Conservation (phyloP, 2,329 filamentous ascomycete species). For the Leptographium lundbergii region DNA sequence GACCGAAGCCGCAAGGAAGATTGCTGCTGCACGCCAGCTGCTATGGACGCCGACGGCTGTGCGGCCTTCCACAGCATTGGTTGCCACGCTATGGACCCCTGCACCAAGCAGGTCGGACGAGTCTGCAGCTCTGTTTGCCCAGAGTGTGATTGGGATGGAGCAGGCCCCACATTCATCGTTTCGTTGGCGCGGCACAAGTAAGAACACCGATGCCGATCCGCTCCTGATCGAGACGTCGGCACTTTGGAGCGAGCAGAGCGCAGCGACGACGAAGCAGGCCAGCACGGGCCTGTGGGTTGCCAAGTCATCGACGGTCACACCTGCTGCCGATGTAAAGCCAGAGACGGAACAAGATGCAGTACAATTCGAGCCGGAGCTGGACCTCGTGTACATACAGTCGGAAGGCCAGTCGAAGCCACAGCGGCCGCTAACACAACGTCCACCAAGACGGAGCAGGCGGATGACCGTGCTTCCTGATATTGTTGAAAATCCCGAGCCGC, state of each 20-base stretch:
- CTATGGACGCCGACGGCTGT: conserved; percentile 17
- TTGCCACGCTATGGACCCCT: conserved; percentile 16
- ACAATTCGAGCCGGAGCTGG: background rate
- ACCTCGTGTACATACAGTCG: conserved; percentile 2
- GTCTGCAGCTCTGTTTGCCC: background rate
- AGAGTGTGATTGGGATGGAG: background rate
- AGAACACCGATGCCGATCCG: background rate
- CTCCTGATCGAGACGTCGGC: background rate
- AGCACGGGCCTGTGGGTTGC: background rate
- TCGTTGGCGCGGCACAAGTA: background rate
- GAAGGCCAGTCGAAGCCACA: conserved; percentile 13
- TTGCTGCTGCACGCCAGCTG: background rate
- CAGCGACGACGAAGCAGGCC: background rate
- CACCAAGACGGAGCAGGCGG: conserved; percentile 41
- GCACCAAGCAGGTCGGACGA: conserved; percentile 18
- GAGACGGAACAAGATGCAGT: background rate
- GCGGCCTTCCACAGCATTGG: background rate
- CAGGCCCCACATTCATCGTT: background rate
- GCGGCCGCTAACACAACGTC: conserved; percentile 37
- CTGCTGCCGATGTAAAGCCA: background rate
- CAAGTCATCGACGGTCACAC: background rate
- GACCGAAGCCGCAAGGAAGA: background rate
- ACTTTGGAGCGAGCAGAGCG: background rate
- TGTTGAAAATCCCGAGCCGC: conserved; percentile 45
- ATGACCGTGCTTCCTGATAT: conserved; percentile 51